Evolutionary conservation across 2,329 filamentous ascomycete species (phyloP), one percentile per base, ranked within the genome.

Genomic region (Claviceps purpurea): DNA sequence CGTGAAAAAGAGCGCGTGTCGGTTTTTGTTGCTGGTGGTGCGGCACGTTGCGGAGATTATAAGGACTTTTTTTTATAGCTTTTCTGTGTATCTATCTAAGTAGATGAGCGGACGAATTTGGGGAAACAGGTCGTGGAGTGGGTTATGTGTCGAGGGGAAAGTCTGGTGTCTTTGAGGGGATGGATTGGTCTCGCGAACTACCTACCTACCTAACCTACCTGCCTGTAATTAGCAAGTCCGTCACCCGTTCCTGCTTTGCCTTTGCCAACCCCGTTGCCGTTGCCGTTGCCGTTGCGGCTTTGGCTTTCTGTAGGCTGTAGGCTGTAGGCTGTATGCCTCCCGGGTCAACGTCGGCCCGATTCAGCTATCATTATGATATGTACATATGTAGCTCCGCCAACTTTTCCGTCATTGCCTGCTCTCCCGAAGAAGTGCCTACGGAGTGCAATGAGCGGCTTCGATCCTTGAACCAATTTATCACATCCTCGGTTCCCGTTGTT

Each of bases 341-440:
- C 54, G 54, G 54, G 37, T 52, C 56, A 59, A 55, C 39, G 16
- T 56, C 56, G 57, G 56, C 39, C 18, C 34, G 39, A 3, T 30
- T 44, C 48, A 47, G 34, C 44, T 40, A 53, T 52, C 6, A 11
- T 46, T 20, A 2, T n/a, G 1, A n/a, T n/a, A 20, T 16, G 18
- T 20, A 42, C n/a, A 10, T 18, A 18, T 1, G 4, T 8, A 20
- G 40, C 40, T 42, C 40, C 26, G 11, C 7, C n/a, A 13, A 42
- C n/a, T 30, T 30, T 30, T 30, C 26, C 30, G 30, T 30, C 30
- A 30, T 30, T 11, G 10, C 26, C 10, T 30, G 30, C 30, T 11
- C 8, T 3, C 30, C 30, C 8, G 30, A 34, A 34, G 30, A 34
- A 34, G 8, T 34, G 30, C 30, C 30, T 34, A 8, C 22, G 22